These are phyloP conservation scores for Sicyos edulis DNA, from an alignment of 306 rosid genomes.

Conservation along the genomic window DNA sequence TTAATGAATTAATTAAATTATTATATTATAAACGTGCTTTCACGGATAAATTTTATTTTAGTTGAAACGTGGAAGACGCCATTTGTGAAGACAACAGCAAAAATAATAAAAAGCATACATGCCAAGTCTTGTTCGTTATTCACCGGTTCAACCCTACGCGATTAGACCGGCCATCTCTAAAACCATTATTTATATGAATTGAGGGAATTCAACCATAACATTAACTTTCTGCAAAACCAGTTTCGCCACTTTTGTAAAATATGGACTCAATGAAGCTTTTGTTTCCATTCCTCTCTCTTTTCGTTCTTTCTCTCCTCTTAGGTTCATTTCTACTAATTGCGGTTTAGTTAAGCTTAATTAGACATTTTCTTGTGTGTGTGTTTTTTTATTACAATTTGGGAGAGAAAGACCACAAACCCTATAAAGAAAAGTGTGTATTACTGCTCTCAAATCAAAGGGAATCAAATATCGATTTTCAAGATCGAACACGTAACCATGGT, in stretches of 20 bases:
- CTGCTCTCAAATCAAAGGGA: too few species aligned
- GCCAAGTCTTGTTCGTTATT: neutral
- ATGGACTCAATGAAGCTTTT: conserved; percentile 14
- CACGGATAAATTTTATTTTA: too few species aligned
- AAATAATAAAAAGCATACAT: too few species aligned
- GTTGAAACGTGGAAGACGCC: too few species aligned
- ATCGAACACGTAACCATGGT: too few species aligned
- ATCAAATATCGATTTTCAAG: too few species aligned
- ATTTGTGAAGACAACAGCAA: too few species aligned
- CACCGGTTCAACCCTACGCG: neutral
- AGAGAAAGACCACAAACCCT: too few species aligned
- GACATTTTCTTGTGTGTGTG: neutral
- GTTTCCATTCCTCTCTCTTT: conserved; percentile 4
- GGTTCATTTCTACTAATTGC: neutral
- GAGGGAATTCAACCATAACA: neutral
- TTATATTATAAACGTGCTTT: too few species aligned
- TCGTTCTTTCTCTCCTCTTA: conserved; percentile 15
- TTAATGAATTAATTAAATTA: too few species aligned
- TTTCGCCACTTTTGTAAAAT: neutral
- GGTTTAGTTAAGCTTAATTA: too few species aligned
- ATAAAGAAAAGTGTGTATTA: too few species aligned
- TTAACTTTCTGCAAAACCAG: neutral
- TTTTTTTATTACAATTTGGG: neutral
- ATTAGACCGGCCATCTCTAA: neutral
- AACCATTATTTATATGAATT: neutral